These are phyloP conservation scores for Chlorella variabilis DNA, from an alignment of 163 green algal species.

Conservation along the genomic window DNA sequence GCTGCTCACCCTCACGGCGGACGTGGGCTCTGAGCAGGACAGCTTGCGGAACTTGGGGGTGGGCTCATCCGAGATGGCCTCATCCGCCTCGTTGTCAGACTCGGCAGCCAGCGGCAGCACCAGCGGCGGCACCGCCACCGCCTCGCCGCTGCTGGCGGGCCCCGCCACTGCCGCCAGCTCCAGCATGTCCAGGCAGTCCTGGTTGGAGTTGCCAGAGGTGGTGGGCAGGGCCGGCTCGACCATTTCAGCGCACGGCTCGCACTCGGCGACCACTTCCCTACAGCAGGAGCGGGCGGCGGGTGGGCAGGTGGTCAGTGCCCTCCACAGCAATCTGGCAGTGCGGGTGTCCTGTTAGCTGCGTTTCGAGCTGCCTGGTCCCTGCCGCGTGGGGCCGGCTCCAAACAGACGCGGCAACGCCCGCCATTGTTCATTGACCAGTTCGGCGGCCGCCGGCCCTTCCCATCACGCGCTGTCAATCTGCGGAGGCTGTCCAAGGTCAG, in stretches of 20 bases:
- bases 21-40: constrained; percentile 29
- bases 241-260: neutral
- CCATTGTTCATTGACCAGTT: too few relatives aligned
- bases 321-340: too few relatives aligned
- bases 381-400: too few relatives aligned
- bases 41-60: constrained; percentile 36
- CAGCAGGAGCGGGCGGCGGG: neutral
- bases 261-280: constrained; percentile 3
- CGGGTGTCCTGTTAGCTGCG: too few relatives aligned
- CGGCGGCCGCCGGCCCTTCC: too few relatives aligned
- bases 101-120: neutral
- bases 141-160: neutral
- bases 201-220: constrained; percentile 15
- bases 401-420: too few relatives aligned
- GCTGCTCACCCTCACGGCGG: constrained; percentile 21
- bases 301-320: neutral
- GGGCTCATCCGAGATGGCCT: constrained; percentile 6
- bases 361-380: too few relatives aligned
- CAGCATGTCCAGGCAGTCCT: neutral
- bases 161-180: neutral
- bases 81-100: constrained; percentile 36
- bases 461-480: too few relatives aligned
- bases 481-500: too few relatives aligned
- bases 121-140: neutral
- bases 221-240: neutral